Evolutionary conservation across 805 yeast genomes (phyloP), one percentile per base, ranked within the genome.

Genomic region (Sugiyamaella boreocaroliniensis): DNA sequence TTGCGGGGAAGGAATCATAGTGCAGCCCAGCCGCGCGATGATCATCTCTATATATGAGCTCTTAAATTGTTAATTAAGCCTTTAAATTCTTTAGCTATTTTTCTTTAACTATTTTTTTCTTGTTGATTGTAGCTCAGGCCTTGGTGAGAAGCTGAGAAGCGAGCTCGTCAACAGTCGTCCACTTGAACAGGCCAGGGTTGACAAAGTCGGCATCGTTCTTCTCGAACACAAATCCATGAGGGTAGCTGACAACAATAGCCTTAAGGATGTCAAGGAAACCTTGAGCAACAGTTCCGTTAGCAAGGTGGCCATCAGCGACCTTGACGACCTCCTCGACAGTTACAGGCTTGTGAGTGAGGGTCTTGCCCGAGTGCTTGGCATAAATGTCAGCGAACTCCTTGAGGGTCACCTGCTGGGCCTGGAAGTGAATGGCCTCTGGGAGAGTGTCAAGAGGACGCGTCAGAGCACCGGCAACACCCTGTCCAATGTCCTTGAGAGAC

Each of bases 401-500:
- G 44, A 53, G 45, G 9, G 63, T 43, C 29, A 56, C 18, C 32
- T 18, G 15, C 37, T 51, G 56, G n/a, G 61, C 60, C n/a, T 52
- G 43, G 9, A 65, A 40, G 2, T 16, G 15, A 26, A 64, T 42
- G 9, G 34, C 43, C 16, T 55, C 61, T 8, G 65, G 64, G 6
- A 65, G 42, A 43, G 53, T 58, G 10, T 45, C 22, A 1, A 50
- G 49, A 14, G 60, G 55, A 18, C 53, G 53, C 29, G 55, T 48
- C 1, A 60, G 58, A 6, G 62, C 40, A 16, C 57, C 49, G 2
- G 65, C 68, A 4, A 65, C 55, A 4, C 62, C 47, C 16, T 46
- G 46, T 41, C 64, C 68, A 45, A 64, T 55, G 42, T 64, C 67
- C 22, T 16, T 20, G 15, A 54, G n/a, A 37, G 56, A 58, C 5